Base-by-base conservation (phyloP, 2,329 filamentous ascomycete species). In the Amauroascus verrucosus region DNA sequence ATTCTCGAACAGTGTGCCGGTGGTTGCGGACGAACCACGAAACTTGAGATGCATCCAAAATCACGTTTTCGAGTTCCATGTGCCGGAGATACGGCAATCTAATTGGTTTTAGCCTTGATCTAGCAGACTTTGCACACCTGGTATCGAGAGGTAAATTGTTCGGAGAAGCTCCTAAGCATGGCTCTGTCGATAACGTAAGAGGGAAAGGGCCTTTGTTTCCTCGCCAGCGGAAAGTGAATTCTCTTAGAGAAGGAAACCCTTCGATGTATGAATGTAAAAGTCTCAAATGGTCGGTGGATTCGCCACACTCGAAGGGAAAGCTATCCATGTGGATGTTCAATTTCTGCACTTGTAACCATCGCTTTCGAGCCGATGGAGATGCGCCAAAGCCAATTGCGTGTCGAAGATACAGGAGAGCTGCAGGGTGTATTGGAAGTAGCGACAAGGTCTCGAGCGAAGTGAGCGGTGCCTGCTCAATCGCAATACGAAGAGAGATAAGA, bases 401-500 rank as follows among this genome's bases (percentile, higher is more conserved):
- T 51, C 86, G 84, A 18, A 95, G 77, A 65, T 93, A 91, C 60
- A 85, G 77, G 49, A 94, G 80, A 6, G 84, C 85, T 1, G 81
- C 78, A 0, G 87, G 82, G 61, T 95, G 88, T 8, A 95, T 79
- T 1, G 81, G 80, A 11, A 81, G 79, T 1, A 95, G 77, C 0
- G 85, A 85, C 2, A 95, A 75, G 56, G 83, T 84, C 58, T 77
- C 74, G 13, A 95, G 77, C 54, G 76, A 77, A 48, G 73, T 74
- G 47, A 93, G 71, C 1, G 82, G 80, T 8, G 83, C 80, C 51
- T 84, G 79, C 72, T 95, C 89, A 28, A 94, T 71, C 11, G 89
- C 85, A 58, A 95, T 88, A 58, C 88, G 84, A 53, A 95, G 72
- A 59, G 87, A 93, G 65, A 94, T 88, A 57, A 95, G 81, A 3